phyloP scores from a whole-genome alignment of 768 basidiomycete species.

The Leccinum subtestaceum region DNA sequence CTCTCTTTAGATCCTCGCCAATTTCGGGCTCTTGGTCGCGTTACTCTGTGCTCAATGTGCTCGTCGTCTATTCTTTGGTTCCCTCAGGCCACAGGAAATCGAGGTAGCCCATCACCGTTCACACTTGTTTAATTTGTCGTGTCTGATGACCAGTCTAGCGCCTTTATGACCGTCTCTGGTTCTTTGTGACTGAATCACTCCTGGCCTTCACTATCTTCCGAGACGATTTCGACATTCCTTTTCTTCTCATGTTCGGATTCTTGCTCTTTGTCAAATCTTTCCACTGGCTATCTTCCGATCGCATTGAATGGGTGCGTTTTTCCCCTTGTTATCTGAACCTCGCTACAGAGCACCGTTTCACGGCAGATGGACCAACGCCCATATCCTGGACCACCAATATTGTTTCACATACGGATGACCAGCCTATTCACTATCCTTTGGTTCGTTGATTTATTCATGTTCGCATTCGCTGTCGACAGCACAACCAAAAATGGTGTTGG shows the following conservation, averaged over 20 bases:
- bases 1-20: constrained; percentile 72
- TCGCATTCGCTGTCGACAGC: constrained; percentile 76
- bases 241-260: constrained; percentile 92
- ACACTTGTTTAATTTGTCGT: not conserved
- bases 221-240: constrained; percentile 90
- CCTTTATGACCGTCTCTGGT: constrained; percentile 94
- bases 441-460: constrained; percentile 71
- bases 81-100: constrained; percentile 81
- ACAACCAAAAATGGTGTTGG: constrained; percentile 77
- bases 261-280: constrained; percentile 95
- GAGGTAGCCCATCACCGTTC: constrained; percentile 57
- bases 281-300: constrained; percentile 94
- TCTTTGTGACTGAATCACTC: constrained; percentile 94
- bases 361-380: constrained; percentile 96
- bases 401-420: constrained; percentile 86
- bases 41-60: constrained; percentile 73
- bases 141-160: constrained; percentile 52
- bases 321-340: not conserved
- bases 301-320: constrained; percentile 89
- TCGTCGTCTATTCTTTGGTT: constrained; percentile 89
- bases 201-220: constrained; percentile 97
- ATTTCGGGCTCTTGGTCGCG: constrained; percentile 80
- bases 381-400: constrained; percentile 73
- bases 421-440: constrained; percentile 73
- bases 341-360: constrained; percentile 6